These are phyloP conservation scores for Ogataea glucozyma DNA, from an alignment of 805 yeast species.

Conservation along the genomic window DNA sequence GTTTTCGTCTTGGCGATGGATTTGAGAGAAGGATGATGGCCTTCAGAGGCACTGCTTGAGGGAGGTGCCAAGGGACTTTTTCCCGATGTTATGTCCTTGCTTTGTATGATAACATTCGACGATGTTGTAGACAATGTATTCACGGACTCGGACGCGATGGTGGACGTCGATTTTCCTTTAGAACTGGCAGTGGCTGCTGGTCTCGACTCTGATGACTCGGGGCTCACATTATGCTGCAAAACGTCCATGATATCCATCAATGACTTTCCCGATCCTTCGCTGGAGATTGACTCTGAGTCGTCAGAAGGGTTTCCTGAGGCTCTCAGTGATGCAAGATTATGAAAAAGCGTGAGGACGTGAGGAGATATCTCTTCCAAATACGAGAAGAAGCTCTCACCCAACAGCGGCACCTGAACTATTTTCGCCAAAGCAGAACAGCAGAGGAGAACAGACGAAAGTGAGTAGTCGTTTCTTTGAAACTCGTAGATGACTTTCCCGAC, in stretches of 20 bases:
- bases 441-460: constrained; percentile 19
- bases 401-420: constrained; percentile 24
- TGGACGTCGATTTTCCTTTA: constrained; percentile 11
- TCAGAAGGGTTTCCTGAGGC: background rate
- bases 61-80: background rate
- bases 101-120: constrained; percentile 1
- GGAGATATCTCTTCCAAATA: constrained; percentile 26
- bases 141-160: constrained; percentile 12
- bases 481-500: constrained; percentile 16
- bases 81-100: constrained; percentile 4
- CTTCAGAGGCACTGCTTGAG: background rate
- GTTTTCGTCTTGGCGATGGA: constrained; percentile 15
- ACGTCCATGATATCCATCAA: constrained; percentile 30
- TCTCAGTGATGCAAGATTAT: constrained; percentile 13
- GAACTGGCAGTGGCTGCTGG: background rate
- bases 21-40: constrained; percentile 12
- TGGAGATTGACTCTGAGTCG: constrained; percentile 18
- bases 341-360: constrained; percentile 18
- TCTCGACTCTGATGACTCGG: constrained; percentile 6
- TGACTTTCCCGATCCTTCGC: constrained; percentile 17
- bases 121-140: constrained; percentile 10
- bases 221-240: constrained; percentile 19
- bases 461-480: constrained; percentile 19
- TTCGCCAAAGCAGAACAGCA: constrained; percentile 30
- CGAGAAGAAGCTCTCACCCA: constrained; percentile 20